These are phyloP conservation scores for Penicillium aurantiogriseum DNA, from an alignment of 2,329 filamentous ascomycete genomes.

Conservation along the genomic window DNA sequence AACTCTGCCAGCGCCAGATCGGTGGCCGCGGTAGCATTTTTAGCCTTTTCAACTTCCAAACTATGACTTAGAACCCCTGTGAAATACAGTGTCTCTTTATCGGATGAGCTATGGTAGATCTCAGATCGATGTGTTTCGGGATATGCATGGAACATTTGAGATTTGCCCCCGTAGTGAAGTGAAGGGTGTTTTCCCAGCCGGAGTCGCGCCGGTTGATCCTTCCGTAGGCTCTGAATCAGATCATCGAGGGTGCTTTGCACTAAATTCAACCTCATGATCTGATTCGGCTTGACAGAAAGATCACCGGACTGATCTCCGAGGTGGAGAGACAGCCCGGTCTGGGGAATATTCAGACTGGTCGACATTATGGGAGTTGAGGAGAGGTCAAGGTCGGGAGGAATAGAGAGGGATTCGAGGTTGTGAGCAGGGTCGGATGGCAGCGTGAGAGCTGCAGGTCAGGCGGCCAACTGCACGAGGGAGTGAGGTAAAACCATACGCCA, in stretches of 20 bases:
- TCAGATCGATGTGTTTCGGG: slow-evolving; percentile 57
- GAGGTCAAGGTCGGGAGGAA: slow-evolving; percentile 9
- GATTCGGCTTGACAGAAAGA: slow-evolving; percentile 34
- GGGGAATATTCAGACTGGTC: slow-evolving; percentile 35
- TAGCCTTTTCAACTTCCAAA: slow-evolving; percentile 55
- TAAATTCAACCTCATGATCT: slow-evolving; percentile 50
- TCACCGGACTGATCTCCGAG: slow-evolving; percentile 33
- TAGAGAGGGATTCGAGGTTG: slow-evolving; percentile 15
- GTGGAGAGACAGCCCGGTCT: slow-evolving; percentile 43
- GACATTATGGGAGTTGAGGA: slow-evolving; percentile 30
- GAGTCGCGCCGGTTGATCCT: slow-evolving; percentile 45
- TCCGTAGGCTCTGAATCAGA: slow-evolving; percentile 44
- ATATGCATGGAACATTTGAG: slow-evolving; percentile 54
- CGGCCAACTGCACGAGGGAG: slow-evolving; percentile 36
- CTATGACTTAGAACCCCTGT: slow-evolving; percentile 58
- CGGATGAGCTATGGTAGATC: slow-evolving; percentile 52
- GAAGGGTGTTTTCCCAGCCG: slow-evolving; percentile 52
- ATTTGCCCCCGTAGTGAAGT: slow-evolving; percentile 58
- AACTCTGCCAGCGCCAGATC: slow-evolving; percentile 61
- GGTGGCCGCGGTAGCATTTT: slow-evolving; percentile 54
- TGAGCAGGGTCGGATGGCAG: slow-evolving; percentile 35
- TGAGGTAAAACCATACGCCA: slow-evolving; percentile 33
- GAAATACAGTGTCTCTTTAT: slow-evolving; percentile 53
- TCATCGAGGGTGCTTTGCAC: slow-evolving; percentile 47
- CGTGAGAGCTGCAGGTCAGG: slow-evolving; percentile 40